phyloP scores from a whole-genome alignment of 176 grass and related monocot species.

The Oryza coarctata region DNA sequence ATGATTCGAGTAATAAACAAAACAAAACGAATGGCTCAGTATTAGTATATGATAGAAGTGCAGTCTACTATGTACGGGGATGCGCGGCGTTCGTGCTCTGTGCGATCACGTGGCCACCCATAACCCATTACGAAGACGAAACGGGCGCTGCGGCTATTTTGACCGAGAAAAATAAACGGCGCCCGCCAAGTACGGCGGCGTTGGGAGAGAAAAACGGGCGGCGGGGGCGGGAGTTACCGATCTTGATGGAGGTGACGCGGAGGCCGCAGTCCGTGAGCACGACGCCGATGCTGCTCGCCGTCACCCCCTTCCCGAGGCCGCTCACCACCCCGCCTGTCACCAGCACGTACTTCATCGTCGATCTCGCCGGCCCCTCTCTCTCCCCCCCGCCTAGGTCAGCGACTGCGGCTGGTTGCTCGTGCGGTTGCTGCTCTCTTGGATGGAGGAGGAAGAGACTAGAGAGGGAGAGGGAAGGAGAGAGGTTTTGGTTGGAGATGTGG shows the following conservation, averaged over 20 bases:
- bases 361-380: background rate
- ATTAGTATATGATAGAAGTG: background rate
- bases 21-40: background rate
- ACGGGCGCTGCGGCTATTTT: background rate
- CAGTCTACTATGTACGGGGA: constrained; percentile 10
- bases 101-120: constrained; percentile 45
- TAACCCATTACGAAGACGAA: constrained; percentile 34
- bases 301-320: constrained; percentile 91
- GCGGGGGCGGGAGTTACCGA: constrained; percentile 55
- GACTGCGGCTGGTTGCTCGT: background rate
- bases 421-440: background rate
- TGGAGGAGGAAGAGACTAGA: background rate
- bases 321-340: constrained; percentile 95
- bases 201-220: background rate
- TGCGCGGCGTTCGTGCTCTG: constrained; percentile 33
- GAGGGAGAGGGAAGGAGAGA: background rate
- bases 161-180: constrained; percentile 26
- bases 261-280: constrained; percentile 81
- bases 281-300: constrained; percentile 92
- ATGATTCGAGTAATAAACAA: constrained; percentile 11
- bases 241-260: constrained; percentile 93
- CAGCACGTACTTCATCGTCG: constrained; percentile 89
- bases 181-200: background rate
- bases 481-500: background rate
- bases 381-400: background rate